phyloP scores from a whole-genome alignment of 495 filamentous ascomycete genomes.

The Echria macrotheca region DNA sequence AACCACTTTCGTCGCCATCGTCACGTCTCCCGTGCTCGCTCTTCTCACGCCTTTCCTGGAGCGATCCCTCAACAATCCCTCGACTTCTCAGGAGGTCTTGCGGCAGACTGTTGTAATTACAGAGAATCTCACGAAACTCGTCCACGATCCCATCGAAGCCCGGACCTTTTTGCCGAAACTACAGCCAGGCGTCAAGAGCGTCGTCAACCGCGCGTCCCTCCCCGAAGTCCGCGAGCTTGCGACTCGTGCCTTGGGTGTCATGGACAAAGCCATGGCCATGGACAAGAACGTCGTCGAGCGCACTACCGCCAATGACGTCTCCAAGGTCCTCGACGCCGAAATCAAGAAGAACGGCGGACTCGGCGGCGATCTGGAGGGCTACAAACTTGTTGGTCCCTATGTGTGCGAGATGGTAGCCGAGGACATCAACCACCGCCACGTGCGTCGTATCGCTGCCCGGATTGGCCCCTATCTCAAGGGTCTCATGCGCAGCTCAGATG shows the following conservation, averaged over 20 bases:
- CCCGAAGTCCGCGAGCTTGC: conserved; percentile 93
- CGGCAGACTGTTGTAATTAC: conserved; percentile 96
- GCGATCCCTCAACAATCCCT: conserved; percentile 81
- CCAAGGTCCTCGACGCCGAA: conserved; percentile 65
- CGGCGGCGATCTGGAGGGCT: conserved; percentile 57
- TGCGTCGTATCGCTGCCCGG: conserved; percentile 61
- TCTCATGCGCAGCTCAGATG: conserved; percentile 52
- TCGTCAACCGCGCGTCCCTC: conserved; percentile 81
- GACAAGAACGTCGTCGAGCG: conserved; percentile 60
- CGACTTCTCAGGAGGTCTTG: conserved; percentile 88
- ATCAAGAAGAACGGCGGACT: conserved; percentile 64
- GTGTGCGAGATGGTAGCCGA: conserved; percentile 83
- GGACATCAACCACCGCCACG: conserved; percentile 77
- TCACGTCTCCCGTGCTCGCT: conserved; percentile 97
- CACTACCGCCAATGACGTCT: conserved; percentile 70
- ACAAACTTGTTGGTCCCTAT: conserved; percentile 64
- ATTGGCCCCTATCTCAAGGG: conserved; percentile 70
- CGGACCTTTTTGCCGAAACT: conserved; percentile 94
- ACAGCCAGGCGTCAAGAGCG: conserved; percentile 84
- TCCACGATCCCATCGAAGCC: conserved; percentile 95
- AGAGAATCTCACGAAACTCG: conserved; percentile 96
- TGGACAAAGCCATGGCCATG: conserved; percentile 88
- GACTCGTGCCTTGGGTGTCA: conserved; percentile 72
- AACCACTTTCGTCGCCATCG: conserved; percentile 97
- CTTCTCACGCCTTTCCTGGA: conserved; percentile 93